Evolutionary conservation across 257 asterid genomes (phyloP).

Genomic region (Catharanthus roseus): DNA sequence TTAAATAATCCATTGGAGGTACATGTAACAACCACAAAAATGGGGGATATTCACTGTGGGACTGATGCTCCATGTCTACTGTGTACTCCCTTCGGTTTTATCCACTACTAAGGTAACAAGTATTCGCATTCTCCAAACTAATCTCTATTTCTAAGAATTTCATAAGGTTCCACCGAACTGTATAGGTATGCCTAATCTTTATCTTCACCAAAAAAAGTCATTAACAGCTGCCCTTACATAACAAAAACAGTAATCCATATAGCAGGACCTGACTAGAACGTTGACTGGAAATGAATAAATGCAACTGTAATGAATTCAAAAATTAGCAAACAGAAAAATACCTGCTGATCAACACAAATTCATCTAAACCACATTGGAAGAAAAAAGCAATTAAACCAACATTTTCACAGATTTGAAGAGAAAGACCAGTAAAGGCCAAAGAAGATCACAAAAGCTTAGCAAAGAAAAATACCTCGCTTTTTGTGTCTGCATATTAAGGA

Average conservation of each 20-base stretch:
- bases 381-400: background rate
- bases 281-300: background rate
- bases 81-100: too few relatives aligned
- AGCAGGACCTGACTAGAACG: background rate
- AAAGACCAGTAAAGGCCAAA: background rate
- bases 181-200: background rate
- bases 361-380: background rate
- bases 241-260: background rate
- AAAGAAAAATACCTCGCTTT: slow-evolving; percentile 54
- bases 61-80: too few relatives aligned
- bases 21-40: background rate
- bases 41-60: background rate
- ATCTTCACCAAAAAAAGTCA: background rate
- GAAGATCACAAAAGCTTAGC: slow-evolving; percentile 1
- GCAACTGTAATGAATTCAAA: background rate
- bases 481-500: slow-evolving; percentile 68
- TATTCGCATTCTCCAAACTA: background rate
- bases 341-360: background rate
- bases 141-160: background rate
- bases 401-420: slow-evolving; percentile 1
- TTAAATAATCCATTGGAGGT: background rate
- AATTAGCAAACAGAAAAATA: background rate
- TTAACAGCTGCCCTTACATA: background rate
- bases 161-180: background rate
- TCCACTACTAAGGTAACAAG: background rate